Evolutionary conservation across 2,329 filamentous ascomycete genomes (phyloP), one percentile per base, ranked within the genome.

Genomic region (Periconia macrospinosa): DNA sequence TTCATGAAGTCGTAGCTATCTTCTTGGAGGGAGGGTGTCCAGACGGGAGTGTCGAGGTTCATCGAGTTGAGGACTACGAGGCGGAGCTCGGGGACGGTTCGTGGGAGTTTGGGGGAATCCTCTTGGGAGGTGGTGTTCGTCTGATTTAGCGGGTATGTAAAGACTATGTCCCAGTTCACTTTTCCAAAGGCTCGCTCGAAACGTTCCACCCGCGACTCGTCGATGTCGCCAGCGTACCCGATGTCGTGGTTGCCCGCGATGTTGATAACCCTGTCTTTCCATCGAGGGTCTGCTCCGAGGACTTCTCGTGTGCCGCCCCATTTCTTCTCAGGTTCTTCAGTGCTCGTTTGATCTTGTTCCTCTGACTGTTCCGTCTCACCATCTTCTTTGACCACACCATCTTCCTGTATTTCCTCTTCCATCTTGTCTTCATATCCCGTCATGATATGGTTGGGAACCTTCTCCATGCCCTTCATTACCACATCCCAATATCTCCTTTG

Each of bases 201-300:
- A 1, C 94, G 84, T 27, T 84, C 79, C 50, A 97, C 80, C 3
- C 92, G 85, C 56, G 85, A 81, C n/a, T 81, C 76, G 41, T 88
- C 91, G 56, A 97, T 82, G 72, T 99, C 94, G 2, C 94, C 94
- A 0, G 92, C 91, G 71, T 99, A 99, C 33, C 94, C 94, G 67
- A 99, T 87, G 72, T 99, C 94, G 70, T 99, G 94, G 68, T 99
- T 99, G 1, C 94, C 94, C 0, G 87, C 92, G 23, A 97, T 85
- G 62, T 96, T 95, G 70, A 99, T 91, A 58, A 97, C 81, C 51
- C 89, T 84, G 41, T 79, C 82, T n/a, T 80, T 75, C 94, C 94
- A 97, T 2, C 75, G 73, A 6, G 78, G 74, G 53, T 83, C 79
- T 45, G 58, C 58, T 1, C 76, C 75, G 20, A 82, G 65, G 1